Conservation (phyloP, 306 rosid species). For the Cicer cuneatum region DNA sequence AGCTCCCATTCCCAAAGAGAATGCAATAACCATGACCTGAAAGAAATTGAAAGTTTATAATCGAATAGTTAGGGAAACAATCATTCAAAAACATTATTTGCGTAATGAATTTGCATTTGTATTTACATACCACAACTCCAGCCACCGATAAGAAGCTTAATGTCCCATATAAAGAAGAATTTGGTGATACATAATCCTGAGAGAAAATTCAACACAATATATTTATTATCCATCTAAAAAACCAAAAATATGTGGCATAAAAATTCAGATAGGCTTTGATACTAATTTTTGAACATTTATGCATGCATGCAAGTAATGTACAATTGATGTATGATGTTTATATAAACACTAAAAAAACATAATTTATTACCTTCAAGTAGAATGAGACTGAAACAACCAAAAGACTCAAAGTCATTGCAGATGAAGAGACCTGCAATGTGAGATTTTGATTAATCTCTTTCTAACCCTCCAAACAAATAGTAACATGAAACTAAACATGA, state of each 20-base stretch:
- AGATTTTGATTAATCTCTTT: conserved; percentile 31
- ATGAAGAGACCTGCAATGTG: conserved; percentile 75
- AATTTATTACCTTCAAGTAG: conserved; percentile 68
- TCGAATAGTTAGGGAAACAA: conserved; percentile 30
- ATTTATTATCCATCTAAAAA: conserved; percentile 32
- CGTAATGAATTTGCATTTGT: conserved; percentile 7
- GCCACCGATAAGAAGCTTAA: conserved; percentile 66
- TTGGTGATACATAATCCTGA: conserved; percentile 56
- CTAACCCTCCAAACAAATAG: conserved; percentile 33
- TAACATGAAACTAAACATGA: conserved; percentile 29
- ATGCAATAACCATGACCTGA: conserved; percentile 82
- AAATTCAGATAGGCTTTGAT: conserved; percentile 1
- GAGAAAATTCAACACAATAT: conserved; percentile 37
- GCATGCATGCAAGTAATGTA: not conserved
- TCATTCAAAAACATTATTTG: conserved; percentile 18
- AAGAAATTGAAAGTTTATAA: conserved; percentile 42
- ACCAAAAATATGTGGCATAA: conserved; percentile 21
- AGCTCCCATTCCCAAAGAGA: conserved; percentile 93
- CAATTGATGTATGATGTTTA: not conserved
- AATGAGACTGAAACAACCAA: conserved; percentile 74
- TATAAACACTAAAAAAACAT: conserved; percentile 19
- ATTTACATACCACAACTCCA: conserved; percentile 87
- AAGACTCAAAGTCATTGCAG: conserved; percentile 80
- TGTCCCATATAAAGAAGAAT: conserved; percentile 55
- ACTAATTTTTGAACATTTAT: not conserved